phyloP scores from a whole-genome alignment of 768 basidiomycete species.

The Boletus tylopilopsis region DNA sequence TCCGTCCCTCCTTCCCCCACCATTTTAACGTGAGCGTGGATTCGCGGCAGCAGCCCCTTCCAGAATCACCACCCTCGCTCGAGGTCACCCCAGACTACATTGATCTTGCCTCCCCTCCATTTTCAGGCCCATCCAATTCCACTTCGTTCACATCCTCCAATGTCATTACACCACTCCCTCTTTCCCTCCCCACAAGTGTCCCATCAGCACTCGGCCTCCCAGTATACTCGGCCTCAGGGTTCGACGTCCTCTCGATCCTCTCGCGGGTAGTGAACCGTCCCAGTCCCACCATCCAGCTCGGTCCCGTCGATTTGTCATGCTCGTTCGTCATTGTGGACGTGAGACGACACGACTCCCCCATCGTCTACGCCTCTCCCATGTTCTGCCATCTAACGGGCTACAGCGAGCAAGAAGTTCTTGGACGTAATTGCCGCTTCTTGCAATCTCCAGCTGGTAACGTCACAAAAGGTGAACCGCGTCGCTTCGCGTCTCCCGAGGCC shows the following conservation, averaged over 20 bases:
- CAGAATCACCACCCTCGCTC: conserved; percentile 1
- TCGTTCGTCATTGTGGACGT: conserved; percentile 91
- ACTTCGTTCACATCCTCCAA: conserved; percentile 4
- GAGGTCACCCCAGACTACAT: conserved; percentile 1
- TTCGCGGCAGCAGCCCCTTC: conserved; percentile 4
- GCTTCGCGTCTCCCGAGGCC: conserved; percentile 59
- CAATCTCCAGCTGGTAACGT: conserved; percentile 69
- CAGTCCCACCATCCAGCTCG: conserved; percentile 71
- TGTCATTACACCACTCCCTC: not conserved
- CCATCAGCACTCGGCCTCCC: conserved; percentile 42
- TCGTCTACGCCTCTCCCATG: conserved; percentile 86
- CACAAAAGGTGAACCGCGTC: conserved; percentile 49
- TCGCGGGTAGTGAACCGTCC: conserved; percentile 71
- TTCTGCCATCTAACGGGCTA: conserved; percentile 82
- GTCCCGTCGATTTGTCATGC: conserved; percentile 90
- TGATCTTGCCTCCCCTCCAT: not conserved
- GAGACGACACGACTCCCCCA: conserved; percentile 74
- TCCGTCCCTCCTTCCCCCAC: not conserved
- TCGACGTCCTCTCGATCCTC: conserved; percentile 83
- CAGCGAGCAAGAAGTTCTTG: conserved; percentile 69
- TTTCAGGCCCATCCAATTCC: conserved; percentile 4
- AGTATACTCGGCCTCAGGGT: conserved; percentile 88
- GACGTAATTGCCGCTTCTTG: conserved; percentile 88
- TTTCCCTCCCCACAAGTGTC: conserved; percentile 11
- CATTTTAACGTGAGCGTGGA: conserved; percentile 2